phyloP scores from a whole-genome alignment of 164 flowering plant species.

The Magnolia changhungtana region DNA sequence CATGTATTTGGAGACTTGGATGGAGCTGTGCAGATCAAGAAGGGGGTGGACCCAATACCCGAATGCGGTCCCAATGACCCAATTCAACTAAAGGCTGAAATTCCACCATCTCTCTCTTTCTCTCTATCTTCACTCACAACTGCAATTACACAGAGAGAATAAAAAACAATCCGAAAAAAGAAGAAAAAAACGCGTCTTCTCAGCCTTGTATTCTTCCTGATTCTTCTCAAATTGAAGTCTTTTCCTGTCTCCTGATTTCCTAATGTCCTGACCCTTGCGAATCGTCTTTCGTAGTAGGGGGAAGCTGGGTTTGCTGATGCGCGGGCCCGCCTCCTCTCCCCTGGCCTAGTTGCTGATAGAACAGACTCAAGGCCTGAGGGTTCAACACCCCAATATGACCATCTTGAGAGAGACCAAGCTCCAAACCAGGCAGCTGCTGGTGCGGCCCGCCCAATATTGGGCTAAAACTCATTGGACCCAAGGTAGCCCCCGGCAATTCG shows the following conservation, averaged over 20 bases:
- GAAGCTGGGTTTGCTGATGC: constrained; percentile 31
- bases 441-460: constrained; percentile 29
- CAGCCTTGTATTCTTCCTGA: constrained; percentile 18
- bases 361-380: constrained; percentile 46
- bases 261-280: constrained; percentile 73
- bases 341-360: constrained; percentile 56
- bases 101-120: background rate
- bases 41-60: constrained; percentile 11
- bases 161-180: constrained; percentile 4
- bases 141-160: constrained; percentile 22
- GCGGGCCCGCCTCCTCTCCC: constrained; percentile 16
- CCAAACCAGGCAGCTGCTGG: constrained; percentile 57
- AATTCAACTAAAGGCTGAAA: constrained; percentile 12
- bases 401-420: constrained; percentile 74
- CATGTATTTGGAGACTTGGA: constrained; percentile 26
- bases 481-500: constrained; percentile 47
- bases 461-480: constrained; percentile 27
- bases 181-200: constrained; percentile 24
- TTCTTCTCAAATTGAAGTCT: constrained; percentile 14
- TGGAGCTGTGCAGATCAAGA: constrained; percentile 26
- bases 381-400: constrained; percentile 50
- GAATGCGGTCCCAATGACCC: constrained; percentile 14
- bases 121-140: constrained; percentile 15
- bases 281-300: constrained; percentile 59
- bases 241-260: background rate